Evolutionary conservation across 148 eudicot species (phyloP).

Genomic region (Rhododendron kiyosumense): DNA sequence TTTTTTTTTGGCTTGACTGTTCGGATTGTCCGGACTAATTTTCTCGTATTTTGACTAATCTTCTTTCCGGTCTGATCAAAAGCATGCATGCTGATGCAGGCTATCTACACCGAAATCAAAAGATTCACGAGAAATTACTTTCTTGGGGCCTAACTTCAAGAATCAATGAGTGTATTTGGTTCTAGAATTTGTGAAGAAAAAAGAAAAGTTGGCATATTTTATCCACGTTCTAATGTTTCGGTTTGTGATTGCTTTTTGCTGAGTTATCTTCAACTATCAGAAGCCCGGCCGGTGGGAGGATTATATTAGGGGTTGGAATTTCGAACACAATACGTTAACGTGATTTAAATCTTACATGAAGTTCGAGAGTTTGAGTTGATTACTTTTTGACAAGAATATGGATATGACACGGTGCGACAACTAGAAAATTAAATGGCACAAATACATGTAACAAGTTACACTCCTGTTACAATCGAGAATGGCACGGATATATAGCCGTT

Average conservation of each 20-base stretch:
- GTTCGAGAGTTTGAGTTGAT: neutral
- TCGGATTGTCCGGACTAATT: neutral
- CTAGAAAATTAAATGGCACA: too few species aligned
- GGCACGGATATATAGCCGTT: too few species aligned
- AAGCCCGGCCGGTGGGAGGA: neutral
- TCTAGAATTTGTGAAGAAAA: neutral
- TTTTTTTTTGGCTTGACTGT: neutral
- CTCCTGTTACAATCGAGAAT: too few species aligned
- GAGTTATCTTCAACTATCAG: too few species aligned
- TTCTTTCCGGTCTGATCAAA: accelerated
- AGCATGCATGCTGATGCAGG: too few species aligned
- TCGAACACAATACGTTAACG: neutral
- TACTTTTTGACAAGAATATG: neutral
- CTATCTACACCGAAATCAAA: too few species aligned
- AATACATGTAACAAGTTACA: neutral
- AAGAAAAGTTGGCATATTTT: neutral
- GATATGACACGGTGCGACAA: neutral
- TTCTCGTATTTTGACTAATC: too few species aligned
- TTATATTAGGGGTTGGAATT: neutral
- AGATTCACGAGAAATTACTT: too few species aligned
- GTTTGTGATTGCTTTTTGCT: neutral
- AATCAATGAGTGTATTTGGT: neutral
- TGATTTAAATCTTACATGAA: neutral
- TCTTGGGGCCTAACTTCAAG: too few species aligned
- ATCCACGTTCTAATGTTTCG: neutral